Conservation (phyloP, 2,329 filamentous ascomycete species). For the Fusarium stilboides region DNA sequence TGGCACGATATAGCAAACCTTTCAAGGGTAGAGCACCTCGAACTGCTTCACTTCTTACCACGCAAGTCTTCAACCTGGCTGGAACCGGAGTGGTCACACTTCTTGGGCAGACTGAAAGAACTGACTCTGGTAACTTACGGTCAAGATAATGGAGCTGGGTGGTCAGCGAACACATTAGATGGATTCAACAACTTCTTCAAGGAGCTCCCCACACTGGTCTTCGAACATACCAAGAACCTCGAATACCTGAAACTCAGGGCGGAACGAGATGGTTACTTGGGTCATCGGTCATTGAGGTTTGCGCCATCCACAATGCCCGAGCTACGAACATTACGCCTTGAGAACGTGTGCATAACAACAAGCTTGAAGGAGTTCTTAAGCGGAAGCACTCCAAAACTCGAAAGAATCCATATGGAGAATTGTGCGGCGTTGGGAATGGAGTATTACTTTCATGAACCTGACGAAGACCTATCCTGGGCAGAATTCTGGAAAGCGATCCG, state of each 20-base stretch:
- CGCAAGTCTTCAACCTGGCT: slow-evolving; percentile 17
- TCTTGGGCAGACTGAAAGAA: slow-evolving; percentile 1
- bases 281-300: not conserved
- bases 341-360: not conserved
- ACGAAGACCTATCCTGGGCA: slow-evolving; percentile 1
- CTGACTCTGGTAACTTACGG: slow-evolving; percentile 4
- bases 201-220: not conserved
- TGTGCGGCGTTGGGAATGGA: not conserved
- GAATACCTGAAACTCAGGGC: slow-evolving; percentile 4
- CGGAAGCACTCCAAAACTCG: not conserved
- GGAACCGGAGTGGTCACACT: slow-evolving; percentile 1
- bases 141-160: slow-evolving; percentile 2
- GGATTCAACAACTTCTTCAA: slow-evolving; percentile 13
- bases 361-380: not conserved
- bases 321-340: slow-evolving; percentile 1
- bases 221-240: not conserved
- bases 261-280: not conserved
- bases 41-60: slow-evolving; percentile 13
- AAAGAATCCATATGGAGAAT: not conserved
- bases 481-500: slow-evolving; percentile 5
- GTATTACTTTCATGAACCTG: not conserved
- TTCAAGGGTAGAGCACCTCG: not conserved
- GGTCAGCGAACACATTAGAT: not conserved
- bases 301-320: not conserved
- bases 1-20: slow-evolving; percentile 14